Evolutionary conservation across 768 basidiomycete species (phyloP).

Genomic region (Lyophyllum atratum): DNA sequence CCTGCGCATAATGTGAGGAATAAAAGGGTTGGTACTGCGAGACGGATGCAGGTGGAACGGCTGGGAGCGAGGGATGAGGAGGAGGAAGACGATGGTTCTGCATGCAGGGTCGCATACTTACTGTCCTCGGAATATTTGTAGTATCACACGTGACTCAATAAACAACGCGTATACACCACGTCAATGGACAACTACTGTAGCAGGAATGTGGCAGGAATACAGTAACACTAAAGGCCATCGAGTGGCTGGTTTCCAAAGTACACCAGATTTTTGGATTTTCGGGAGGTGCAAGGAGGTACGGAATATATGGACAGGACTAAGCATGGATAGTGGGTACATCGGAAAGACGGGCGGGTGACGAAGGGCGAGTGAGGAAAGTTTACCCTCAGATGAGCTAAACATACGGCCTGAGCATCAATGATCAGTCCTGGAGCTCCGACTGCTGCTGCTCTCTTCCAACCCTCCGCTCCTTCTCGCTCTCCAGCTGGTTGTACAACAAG

Average conservation of each 20-base stretch:
- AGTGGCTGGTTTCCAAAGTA: conserved; percentile 11
- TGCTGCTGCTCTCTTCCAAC: conserved; percentile 85
- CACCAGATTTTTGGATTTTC: conserved; percentile 11
- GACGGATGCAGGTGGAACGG: not conserved
- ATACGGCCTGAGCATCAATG: not conserved
- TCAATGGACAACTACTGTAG: conserved; percentile 17
- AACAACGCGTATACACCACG: conserved; percentile 19
- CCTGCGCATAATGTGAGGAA: conserved; percentile 23
- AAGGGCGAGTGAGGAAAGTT: not conserved
- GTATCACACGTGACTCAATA: conserved; percentile 23
- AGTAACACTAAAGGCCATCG: conserved; percentile 14
- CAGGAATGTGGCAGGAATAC: no score
- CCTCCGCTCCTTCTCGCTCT: conserved; percentile 94
- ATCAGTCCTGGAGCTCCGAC: conserved; percentile 56
- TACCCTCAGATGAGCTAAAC: not conserved
- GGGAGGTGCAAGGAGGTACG: conserved; percentile 19
- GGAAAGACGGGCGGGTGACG: conserved; percentile 10
- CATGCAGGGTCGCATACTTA: not conserved
- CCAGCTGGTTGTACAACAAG: conserved; percentile 94
- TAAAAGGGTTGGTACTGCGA: conserved; percentile 11
- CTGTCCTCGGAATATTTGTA: conserved; percentile 1
- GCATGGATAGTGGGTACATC: conserved; percentile 11
- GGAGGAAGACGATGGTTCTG: not conserved
- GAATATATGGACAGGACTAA: conserved; percentile 12
- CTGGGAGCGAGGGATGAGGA: conserved; percentile 4